phyloP scores from a whole-genome alignment of 2,329 filamentous ascomycete genomes.

The Trichoderma sp. region DNA sequence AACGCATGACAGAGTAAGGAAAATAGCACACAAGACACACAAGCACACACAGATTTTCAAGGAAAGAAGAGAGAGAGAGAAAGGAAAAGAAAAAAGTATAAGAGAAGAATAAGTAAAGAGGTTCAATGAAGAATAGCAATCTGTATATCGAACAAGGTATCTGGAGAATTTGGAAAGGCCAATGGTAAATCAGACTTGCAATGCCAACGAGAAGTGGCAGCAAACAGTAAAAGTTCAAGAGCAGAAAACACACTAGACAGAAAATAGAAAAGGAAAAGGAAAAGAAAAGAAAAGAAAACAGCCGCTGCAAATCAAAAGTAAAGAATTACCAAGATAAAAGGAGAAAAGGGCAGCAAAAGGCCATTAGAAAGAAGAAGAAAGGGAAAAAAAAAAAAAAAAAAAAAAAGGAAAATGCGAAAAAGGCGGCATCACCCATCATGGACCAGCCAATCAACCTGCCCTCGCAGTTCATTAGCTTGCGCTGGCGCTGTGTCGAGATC shows the following conservation, averaged over 20 bases:
- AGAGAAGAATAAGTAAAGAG: constrained; percentile 17
- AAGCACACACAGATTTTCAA: background rate
- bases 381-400: constrained; percentile 42
- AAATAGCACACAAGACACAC: constrained; percentile 9
- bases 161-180: constrained; percentile 42
- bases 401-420: constrained; percentile 35
- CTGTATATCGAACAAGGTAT: constrained; percentile 64
- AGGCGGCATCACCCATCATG: constrained; percentile 45
- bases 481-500: constrained; percentile 37
- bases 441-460: constrained; percentile 53
- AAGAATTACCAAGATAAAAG: constrained; percentile 24
- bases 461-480: constrained; percentile 50
- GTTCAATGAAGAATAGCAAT: constrained; percentile 31
- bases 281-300: constrained; percentile 27
- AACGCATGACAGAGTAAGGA: background rate
- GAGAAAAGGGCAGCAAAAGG: constrained; percentile 43
- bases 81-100: background rate
- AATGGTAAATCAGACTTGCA: constrained; percentile 27
- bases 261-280: constrained; percentile 32
- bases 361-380: constrained; percentile 47
- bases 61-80: background rate
- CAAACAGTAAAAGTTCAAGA: constrained; percentile 26
- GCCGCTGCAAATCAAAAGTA: constrained; percentile 28
- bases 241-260: background rate
- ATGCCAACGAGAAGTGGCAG: constrained; percentile 11